Conservation (phyloP, 108 stramenopile species). For the Mayamaea pseudoterrestris region DNA sequence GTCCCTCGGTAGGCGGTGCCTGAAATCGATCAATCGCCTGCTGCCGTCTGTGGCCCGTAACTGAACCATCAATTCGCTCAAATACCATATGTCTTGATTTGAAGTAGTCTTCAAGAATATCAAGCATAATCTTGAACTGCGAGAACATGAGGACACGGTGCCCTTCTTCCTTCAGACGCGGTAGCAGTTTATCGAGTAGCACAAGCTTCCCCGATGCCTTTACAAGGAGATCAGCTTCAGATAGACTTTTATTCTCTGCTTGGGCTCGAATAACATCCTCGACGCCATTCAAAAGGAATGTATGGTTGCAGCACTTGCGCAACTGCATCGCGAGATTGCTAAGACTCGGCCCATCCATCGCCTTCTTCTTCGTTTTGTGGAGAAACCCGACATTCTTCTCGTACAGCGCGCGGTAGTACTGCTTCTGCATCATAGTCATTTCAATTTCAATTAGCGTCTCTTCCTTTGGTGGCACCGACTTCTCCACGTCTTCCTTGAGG, state of each 20-base stretch:
- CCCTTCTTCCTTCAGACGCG: conserved; percentile 80
- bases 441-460: conserved; percentile 96
- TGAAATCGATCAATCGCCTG: conserved; percentile 92
- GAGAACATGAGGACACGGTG: conserved; percentile 92
- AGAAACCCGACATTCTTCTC: conserved; percentile 82
- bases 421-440: conserved; percentile 92
- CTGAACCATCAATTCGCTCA: conserved; percentile 94
- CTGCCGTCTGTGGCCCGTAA: conserved; percentile 86
- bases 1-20: conserved; percentile 33
- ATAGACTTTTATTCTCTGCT: conserved; percentile 15
- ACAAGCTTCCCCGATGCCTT: conserved; percentile 89
- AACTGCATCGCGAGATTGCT: conserved; percentile 81
- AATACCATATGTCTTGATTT: conserved; percentile 41
- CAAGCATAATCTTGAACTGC: conserved; percentile 97
- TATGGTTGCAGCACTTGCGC: conserved; percentile 96
- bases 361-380: conserved; percentile 69
- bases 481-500: conserved; percentile 91
- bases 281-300: conserved; percentile 89
- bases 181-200: conserved; percentile 94
- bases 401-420: conserved; percentile 92
- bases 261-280: conserved; percentile 59
- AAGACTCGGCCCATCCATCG: conserved; percentile 79
- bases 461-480: conserved; percentile 86
- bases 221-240: conserved; percentile 54
- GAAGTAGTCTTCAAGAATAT: conserved; percentile 94